Percentiles rank a stretch among this genome's conserved stretches.
These are phyloP conservation scores for Gymnopilus dilepis DNA, from an alignment of 768 basidiomycete genomes.

Conservation along the genomic window DNA sequence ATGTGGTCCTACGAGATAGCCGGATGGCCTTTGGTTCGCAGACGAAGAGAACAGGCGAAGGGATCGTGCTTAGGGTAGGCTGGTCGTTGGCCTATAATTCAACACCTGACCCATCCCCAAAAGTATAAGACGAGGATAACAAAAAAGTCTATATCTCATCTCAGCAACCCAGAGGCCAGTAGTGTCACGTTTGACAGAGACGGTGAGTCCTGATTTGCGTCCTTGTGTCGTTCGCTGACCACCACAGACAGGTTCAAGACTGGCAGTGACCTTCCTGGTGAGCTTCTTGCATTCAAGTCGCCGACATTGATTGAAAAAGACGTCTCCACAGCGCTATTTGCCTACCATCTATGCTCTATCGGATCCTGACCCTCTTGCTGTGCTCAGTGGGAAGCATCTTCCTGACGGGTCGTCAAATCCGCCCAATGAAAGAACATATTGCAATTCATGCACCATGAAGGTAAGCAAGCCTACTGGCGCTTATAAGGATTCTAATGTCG, in stretches of 20 bases:
- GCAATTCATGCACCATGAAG: slow-evolving; percentile 82
- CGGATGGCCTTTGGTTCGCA: slow-evolving; percentile 75
- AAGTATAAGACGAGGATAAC: slow-evolving; percentile 52
- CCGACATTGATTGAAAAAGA: background rate
- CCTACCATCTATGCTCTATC: slow-evolving; percentile 74
- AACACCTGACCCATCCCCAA: background rate
- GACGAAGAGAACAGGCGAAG: slow-evolving; percentile 47
- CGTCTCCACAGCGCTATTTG: slow-evolving; percentile 63
- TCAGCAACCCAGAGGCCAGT: slow-evolving; percentile 69
- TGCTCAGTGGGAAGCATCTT: slow-evolving; percentile 61
- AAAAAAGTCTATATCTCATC: slow-evolving; percentile 39
- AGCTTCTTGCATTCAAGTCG: slow-evolving; percentile 22
- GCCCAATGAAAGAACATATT: slow-evolving; percentile 57
- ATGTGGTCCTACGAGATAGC: slow-evolving; percentile 69
- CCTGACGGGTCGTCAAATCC: slow-evolving; percentile 60
- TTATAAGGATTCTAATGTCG: background rate
- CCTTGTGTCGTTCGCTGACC: slow-evolving; percentile 2
- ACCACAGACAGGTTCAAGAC: slow-evolving; percentile 52
- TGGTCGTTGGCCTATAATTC: background rate
- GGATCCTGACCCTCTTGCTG: slow-evolving; percentile 73
- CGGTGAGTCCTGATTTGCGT: slow-evolving; percentile 44
- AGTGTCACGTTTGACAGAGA: slow-evolving; percentile 72
- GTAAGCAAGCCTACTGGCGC: slow-evolving; percentile 39
- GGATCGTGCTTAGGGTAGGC: slow-evolving; percentile 60
- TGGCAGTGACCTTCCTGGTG: slow-evolving; percentile 74